Evolutionary conservation across 805 yeast genomes (phyloP).

Genomic region (Barnettozyma siamensis): DNA sequence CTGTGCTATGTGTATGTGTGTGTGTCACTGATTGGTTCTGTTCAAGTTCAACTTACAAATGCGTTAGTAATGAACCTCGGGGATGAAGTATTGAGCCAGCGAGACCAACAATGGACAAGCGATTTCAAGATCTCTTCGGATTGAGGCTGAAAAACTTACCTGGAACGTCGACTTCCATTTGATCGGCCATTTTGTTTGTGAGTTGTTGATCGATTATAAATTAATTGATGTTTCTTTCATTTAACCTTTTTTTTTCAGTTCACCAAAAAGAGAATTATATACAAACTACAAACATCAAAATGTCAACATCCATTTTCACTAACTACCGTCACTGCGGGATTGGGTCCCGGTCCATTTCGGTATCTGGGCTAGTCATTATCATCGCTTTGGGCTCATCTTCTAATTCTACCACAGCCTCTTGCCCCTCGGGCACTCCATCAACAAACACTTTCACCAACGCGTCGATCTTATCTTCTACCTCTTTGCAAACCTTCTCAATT

Average conservation of each 20-base stretch:
- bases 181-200: slow-evolving; percentile 20
- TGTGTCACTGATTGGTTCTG: slow-evolving; percentile 5
- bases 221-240: too few relatives aligned
- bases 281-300: too few relatives aligned
- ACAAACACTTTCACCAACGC: slow-evolving; percentile 27
- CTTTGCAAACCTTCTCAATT: slow-evolving; percentile 34
- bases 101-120: too few relatives aligned
- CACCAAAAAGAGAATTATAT: too few relatives aligned
- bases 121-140: too few relatives aligned
- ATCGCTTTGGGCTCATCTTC: background rate
- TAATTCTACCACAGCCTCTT: background rate
- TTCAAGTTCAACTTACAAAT: slow-evolving; percentile 1
- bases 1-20: slow-evolving; percentile 18
- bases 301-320: too few relatives aligned
- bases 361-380: background rate
- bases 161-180: slow-evolving; percentile 24
- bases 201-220: too few relatives aligned
- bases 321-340: background rate
- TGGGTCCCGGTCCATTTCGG: background rate
- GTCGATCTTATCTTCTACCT: slow-evolving; percentile 34
- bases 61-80: background rate
- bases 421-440: slow-evolving; percentile 13
- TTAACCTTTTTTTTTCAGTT: background rate
- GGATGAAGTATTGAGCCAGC: background rate
- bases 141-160: slow-evolving; percentile 10